These are phyloP conservation scores for Apiospora rasikravindrae DNA, from an alignment of 2,329 filamentous ascomycete genomes.

Conservation along the genomic window DNA sequence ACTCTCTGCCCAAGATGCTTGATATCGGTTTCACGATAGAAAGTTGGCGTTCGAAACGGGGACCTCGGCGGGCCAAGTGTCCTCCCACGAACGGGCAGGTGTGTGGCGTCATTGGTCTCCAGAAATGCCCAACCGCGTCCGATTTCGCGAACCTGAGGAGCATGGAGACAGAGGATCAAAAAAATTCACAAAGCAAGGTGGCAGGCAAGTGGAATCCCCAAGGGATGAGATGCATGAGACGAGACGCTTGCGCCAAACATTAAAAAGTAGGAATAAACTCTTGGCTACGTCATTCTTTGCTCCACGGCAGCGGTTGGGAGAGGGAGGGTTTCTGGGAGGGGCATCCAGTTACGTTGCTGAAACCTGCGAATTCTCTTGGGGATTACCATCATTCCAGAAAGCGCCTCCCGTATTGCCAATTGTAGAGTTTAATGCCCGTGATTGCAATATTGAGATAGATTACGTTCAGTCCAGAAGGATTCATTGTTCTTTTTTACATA, in stretches of 20 bases:
- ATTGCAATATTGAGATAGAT: background rate
- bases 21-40: background rate
- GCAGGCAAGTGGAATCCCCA: background rate
- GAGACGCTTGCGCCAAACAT: background rate
- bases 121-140: background rate
- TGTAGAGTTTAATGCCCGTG: background rate
- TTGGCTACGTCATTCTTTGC: constrained; percentile 6
- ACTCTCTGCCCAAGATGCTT: background rate
- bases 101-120: constrained; percentile 13
- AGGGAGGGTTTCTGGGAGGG: too few species aligned
- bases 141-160: background rate
- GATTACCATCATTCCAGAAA: background rate
- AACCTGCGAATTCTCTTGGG: background rate
- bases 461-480: background rate
- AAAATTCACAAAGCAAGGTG: background rate
- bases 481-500: background rate
- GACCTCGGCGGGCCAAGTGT: background rate
- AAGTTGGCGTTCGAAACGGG: background rate
- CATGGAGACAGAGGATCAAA: too few species aligned
- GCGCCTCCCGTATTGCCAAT: background rate
- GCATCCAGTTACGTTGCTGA: background rate
- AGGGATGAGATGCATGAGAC: background rate
- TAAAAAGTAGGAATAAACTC: background rate
- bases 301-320: background rate
- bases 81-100: background rate